phyloP scores from a whole-genome alignment of 768 basidiomycete species.

The Leucocoprinus leucothites region DNA sequence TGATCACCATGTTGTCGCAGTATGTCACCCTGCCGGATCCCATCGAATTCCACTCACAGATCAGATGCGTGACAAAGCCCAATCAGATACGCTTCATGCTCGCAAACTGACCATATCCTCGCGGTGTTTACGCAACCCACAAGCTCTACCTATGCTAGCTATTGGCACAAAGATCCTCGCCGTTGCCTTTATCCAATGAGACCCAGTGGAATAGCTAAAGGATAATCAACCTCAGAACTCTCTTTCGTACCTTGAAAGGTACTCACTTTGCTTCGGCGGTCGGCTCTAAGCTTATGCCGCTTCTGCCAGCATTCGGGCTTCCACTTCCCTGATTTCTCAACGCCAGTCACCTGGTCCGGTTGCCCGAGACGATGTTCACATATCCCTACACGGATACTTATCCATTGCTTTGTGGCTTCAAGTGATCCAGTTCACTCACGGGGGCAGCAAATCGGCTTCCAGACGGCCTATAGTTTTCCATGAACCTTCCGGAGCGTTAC shows the following conservation, averaged over 20 bases:
- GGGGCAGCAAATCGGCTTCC: not conserved
- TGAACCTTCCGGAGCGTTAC: not conserved
- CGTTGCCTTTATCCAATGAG: not conserved
- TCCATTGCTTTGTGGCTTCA: not conserved
- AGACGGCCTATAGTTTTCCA: not conserved
- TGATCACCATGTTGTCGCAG: not conserved
- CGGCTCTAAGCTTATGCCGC: not conserved
- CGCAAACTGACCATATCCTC: not conserved
- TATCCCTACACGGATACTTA: not conserved
- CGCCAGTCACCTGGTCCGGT: not conserved
- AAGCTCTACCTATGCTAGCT: not conserved
- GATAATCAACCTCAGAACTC: not conserved
- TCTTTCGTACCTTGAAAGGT: not conserved
- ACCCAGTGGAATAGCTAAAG: not conserved
- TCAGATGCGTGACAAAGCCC: not conserved
- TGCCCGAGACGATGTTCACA: not conserved
- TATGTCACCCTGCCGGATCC: not conserved
- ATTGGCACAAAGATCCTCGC: not conserved
- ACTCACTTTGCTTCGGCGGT: too few species aligned
- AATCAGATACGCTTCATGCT: constrained; percentile 3
- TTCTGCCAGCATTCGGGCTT: not conserved
- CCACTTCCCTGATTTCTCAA: not conserved
- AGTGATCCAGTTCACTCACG: not conserved
- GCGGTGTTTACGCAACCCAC: constrained; percentile 1
- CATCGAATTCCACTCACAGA: not conserved